These are phyloP conservation scores for Globomyces pollinis-pini DNA, from an alignment of 192 early-diverging fungal species.

Conservation along the genomic window DNA sequence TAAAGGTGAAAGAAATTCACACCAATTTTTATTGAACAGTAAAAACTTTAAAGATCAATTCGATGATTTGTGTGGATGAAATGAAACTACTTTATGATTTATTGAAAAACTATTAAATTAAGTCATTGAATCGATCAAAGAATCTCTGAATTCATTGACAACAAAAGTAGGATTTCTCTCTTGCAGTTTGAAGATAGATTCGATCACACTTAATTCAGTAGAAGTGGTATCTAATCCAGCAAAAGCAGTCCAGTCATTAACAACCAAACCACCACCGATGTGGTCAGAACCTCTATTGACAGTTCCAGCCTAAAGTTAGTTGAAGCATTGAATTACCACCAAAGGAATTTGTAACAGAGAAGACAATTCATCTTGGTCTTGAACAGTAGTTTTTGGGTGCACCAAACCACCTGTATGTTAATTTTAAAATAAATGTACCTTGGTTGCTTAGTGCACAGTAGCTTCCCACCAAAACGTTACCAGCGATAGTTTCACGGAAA, in stretches of 20 bases:
- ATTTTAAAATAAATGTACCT: too few species aligned
- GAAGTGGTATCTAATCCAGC: constrained; percentile 92
- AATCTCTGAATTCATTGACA: constrained; percentile 89
- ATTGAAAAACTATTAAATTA: neutral
- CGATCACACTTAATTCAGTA: constrained; percentile 94
- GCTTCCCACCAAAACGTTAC: constrained; percentile 92
- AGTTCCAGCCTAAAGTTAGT: constrained; percentile 68
- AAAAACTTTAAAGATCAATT: neutral
- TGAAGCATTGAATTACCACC: constrained; percentile 44
- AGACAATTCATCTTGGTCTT: constrained; percentile 97
- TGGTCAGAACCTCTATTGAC: constrained; percentile 97
- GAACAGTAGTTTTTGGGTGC: constrained; percentile 88
- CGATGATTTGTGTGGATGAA: too few species aligned
- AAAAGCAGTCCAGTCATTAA: constrained; percentile 98
- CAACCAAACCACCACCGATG: constrained; percentile 93
- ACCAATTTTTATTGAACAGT: neutral
- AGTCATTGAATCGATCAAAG: constrained; percentile 71
- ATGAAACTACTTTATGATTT: neutral
- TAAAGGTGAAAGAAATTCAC: neutral
- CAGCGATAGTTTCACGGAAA: constrained; percentile 96
- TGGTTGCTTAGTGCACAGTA: constrained; percentile 97
- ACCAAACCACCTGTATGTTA: constrained; percentile 92
- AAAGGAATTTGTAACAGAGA: constrained; percentile 94
- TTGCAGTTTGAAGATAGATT: constrained; percentile 95
- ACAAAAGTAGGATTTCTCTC: constrained; percentile 83